Base-by-base conservation (phyloP, 345 rosid species). In the Noccaea caerulescens region DNA sequence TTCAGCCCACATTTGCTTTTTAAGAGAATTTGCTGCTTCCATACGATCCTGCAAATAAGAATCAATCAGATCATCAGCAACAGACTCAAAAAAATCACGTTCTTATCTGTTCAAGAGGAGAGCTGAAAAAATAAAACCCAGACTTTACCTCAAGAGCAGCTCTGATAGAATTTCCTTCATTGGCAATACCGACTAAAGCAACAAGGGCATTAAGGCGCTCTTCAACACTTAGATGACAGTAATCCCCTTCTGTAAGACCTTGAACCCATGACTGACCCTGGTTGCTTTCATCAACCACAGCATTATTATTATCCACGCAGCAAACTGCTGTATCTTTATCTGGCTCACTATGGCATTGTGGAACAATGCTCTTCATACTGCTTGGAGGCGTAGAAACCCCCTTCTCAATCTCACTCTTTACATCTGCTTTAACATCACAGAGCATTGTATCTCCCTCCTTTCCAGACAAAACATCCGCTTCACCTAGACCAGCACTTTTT, bases 1-100 rank as follows among this genome's bases (percentile, higher is more conserved):
- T 83, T 92, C 99, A 4, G 89, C 87, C 99, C 96, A 95, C 92
- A 95, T 92, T 78, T 95, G 98, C 76, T 88, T 95, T 81, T 95
- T 95, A 72, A 95, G 91, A 81, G 96, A 83, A 84, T 84, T 92
- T 75, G 99, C 94, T 43, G 94, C 96, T 81, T 95, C 99, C 85
- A 95, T 69, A 41, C 99, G 98, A 39, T 95, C 99, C 99, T 95
- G 90, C 52, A 27, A 76, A 71, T 66, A 74, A 14, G 47, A 46
- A 39, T 16, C 68, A 27, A 67, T 77, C 66, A 72, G 74, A 56
- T 60, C 41, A 58, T 14, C 58, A 39, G 44, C 16, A 44, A 58
- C 6, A 30, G 23, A 34, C 55, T 64, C 41, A 65, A n/a, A 49
- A 20, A 74, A 46, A 64, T 58, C 47, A 75, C 7, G 16, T 42